Conservation (phyloP, 306 rosid genomes). For the Cucurbita maxima region DNA sequence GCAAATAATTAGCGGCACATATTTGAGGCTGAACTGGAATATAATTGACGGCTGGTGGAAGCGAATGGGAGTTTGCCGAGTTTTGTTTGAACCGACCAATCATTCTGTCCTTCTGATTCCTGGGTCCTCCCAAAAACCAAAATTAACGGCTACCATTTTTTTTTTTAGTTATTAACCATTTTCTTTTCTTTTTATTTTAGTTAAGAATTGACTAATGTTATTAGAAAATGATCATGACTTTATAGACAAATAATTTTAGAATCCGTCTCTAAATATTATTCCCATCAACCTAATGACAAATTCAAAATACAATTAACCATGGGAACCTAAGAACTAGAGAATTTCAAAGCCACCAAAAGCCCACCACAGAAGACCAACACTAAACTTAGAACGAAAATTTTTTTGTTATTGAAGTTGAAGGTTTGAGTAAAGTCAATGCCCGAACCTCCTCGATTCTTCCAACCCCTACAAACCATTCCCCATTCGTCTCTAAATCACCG, state of each 20-base stretch:
- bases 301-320: neutral
- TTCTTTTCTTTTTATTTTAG: no score
- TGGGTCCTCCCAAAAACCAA: neutral
- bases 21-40: no score
- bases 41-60: no score
- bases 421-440: neutral
- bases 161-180: neutral
- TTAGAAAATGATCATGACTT: no score
- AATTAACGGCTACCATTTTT: neutral
- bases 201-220: no score
- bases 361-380: neutral
- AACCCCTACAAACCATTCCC: neutral
- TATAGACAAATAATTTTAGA: no score
- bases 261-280: neutral
- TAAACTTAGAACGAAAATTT: neutral
- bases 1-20: no score
- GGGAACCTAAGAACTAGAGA: neutral
- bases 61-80: no score
- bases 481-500: neutral
- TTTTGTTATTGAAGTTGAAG: neutral
- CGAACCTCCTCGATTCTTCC: neutral
- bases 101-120: neutral
- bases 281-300: neutral
- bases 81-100: neutral
- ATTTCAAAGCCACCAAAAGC: neutral